These are phyloP conservation scores for Metroxylon sagu DNA, from an alignment of 176 grass and related monocot species.

Conservation along the genomic window DNA sequence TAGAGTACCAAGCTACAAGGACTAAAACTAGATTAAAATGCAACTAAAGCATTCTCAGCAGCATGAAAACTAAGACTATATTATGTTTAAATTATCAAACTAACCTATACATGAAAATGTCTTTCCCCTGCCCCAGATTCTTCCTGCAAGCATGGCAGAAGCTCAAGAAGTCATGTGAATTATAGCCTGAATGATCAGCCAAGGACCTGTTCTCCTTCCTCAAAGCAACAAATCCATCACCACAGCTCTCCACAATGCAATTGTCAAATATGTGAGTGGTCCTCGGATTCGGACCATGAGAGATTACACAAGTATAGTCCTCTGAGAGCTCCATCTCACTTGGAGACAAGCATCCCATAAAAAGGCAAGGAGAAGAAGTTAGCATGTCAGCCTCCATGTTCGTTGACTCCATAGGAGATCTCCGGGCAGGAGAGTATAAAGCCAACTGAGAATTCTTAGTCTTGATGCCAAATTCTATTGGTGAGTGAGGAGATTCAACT, in stretches of 20 bases:
- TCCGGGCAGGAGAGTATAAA: not conserved
- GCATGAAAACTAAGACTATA: too few relatives aligned
- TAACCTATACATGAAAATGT: conserved; percentile 71
- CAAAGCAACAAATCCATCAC: conserved; percentile 6
- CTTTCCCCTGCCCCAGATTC: conserved; percentile 44
- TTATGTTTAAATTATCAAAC: conserved; percentile 2
- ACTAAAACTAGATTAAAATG: too few relatives aligned
- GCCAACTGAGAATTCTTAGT: conserved; percentile 23
- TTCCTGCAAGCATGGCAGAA: conserved; percentile 62
- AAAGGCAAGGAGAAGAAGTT: not conserved
- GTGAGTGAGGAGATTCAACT: conserved; percentile 3
- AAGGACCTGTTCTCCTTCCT: conserved; percentile 12
- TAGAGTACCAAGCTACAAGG: too few relatives aligned
- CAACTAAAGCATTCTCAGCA: too few relatives aligned
- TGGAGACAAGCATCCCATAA: conserved; percentile 15
- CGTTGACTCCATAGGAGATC: not conserved
- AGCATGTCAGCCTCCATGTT: not conserved
- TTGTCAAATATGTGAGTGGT: conserved; percentile 65
- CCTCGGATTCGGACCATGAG: conserved; percentile 42
- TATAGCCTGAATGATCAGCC: not conserved
- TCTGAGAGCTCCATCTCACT: conserved; percentile 55
- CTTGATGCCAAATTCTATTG: conserved; percentile 29
- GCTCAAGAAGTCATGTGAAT: conserved; percentile 33
- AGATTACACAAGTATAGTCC: conserved; percentile 71
- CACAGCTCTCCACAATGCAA: conserved; percentile 31